A percentile compares a stretch with the other conserved stretches of the same genome.
Evolutionary conservation across 202 grass and related monocot genomes (phyloP).

Genomic region (Zoysia matrella): DNA sequence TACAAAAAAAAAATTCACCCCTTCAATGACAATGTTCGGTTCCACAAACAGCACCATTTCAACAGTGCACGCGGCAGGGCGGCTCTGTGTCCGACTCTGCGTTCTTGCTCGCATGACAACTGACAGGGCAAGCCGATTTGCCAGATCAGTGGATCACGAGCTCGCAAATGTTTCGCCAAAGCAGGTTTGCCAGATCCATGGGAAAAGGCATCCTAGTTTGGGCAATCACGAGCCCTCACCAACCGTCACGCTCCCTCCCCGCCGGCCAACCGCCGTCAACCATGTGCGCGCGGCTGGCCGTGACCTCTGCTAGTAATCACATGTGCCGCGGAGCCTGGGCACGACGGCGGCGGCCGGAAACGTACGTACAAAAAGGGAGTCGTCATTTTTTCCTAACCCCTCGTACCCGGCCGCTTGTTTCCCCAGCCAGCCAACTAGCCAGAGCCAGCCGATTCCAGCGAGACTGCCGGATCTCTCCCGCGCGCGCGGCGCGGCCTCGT

Average conservation of each 20-base stretch:
- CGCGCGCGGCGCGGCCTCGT: no score
- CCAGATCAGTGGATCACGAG: background rate
- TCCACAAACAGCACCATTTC: background rate
- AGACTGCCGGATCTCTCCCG: background rate
- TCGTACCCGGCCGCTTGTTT: no score
- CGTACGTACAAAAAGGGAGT: background rate
- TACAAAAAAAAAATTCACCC: no score
- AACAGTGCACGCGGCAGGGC: no score
- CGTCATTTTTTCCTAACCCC: background rate
- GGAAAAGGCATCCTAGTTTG: background rate
- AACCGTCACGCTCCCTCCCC: background rate
- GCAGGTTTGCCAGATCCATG: background rate
- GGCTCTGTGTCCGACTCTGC: background rate
- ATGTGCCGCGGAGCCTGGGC: background rate
- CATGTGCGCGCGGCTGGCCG: slow-evolving; percentile 1
- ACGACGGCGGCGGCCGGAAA: background rate
- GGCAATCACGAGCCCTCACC: slow-evolving; percentile 13
- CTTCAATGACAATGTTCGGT: no score
- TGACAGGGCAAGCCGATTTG: background rate
- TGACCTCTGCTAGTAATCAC: background rate
- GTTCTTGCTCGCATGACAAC: background rate
- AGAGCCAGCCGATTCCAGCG: background rate
- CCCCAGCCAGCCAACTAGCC: background rate
- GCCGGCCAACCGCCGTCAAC: slow-evolving; percentile 34
- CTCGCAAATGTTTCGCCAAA: background rate